phyloP scores from a whole-genome alignment of 1,284 basidiomycete genomes.

The Ceratobasidium sp. region DNA sequence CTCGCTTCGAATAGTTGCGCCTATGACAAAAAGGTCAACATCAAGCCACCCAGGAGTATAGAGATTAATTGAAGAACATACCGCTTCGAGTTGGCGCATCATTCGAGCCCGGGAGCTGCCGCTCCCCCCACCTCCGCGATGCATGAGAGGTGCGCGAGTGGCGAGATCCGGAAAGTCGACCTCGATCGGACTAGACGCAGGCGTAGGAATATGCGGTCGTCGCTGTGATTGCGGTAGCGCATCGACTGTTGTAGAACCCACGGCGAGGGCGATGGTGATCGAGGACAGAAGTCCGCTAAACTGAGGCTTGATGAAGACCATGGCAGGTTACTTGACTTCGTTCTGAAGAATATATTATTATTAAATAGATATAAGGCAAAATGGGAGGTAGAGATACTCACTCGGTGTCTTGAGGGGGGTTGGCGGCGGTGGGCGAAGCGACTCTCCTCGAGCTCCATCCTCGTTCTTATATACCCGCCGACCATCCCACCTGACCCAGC shows the following conservation, averaged over 20 bases:
- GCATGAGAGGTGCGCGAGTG: not conserved
- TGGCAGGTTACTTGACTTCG: not conserved
- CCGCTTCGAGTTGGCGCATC: constrained; percentile 1
- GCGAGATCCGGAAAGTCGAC: not conserved
- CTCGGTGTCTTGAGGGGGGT: too few relatives aligned
- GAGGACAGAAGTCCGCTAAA: not conserved
- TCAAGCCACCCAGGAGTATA: not conserved
- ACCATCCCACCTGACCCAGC: too few relatives aligned
- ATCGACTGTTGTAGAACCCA: not conserved
- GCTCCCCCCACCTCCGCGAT: not conserved
- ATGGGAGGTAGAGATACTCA: too few relatives aligned
- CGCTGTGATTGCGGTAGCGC: not conserved
- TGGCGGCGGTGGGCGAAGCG: too few relatives aligned
- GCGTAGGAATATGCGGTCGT: not conserved
- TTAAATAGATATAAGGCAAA: too few relatives aligned
- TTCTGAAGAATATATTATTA: too few relatives aligned
- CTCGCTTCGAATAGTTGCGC: not conserved
- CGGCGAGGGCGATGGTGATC: constrained; percentile 6
- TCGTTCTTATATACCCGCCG: too few relatives aligned
- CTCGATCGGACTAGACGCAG: not conserved
- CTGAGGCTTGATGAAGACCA: constrained; percentile 4
- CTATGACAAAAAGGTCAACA: not conserved
- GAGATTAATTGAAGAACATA: not conserved
- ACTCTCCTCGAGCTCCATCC: too few relatives aligned
- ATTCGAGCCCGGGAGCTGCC: not conserved